phyloP scores from a whole-genome alignment of 139 green algal species.

The Penium margaritaceum region DNA sequence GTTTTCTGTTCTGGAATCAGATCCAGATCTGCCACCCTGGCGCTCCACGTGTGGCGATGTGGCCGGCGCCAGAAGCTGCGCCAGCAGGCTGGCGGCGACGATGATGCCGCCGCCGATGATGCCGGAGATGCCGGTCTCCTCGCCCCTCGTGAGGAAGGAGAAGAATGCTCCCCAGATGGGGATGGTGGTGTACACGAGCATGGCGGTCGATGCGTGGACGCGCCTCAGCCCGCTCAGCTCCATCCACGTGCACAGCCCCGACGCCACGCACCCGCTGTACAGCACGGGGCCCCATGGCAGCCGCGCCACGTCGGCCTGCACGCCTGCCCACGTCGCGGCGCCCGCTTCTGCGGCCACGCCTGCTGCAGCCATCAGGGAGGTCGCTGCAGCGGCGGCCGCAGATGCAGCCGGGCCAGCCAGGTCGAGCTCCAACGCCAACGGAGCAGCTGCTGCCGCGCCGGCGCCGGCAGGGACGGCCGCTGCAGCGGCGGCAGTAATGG shows the following conservation, averaged over 20 bases:
- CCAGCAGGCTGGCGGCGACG: background rate
- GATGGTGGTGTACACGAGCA: slow-evolving; percentile 47
- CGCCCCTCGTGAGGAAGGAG: slow-evolving; percentile 20
- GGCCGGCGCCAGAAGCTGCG: background rate
- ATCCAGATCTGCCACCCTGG: too few species aligned
- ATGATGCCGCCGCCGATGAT: background rate
- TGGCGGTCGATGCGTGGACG: slow-evolving; percentile 39
- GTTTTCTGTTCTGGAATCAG: background rate
- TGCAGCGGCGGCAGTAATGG: too few species aligned
- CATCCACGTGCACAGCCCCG: slow-evolving; percentile 28
- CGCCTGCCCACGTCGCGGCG: background rate
- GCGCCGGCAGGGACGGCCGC: background rate
- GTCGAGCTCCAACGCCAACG: background rate
- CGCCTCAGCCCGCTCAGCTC: slow-evolving; percentile 36
- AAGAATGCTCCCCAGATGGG: slow-evolving; percentile 44
- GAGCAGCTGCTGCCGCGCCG: background rate
- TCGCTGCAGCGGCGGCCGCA: background rate
- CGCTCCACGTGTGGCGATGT: background rate
- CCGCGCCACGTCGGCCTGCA: background rate
- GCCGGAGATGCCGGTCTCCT: background rate
- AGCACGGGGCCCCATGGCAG: slow-evolving; percentile 32
- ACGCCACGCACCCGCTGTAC: slow-evolving; percentile 27
- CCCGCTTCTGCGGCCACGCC: background rate
- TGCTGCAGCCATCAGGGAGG: background rate
- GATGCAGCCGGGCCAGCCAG: background rate